A percentile compares a stretch with the other conserved stretches of the same genome.
Conservation (phyloP, 2,329 filamentous ascomycete species). For the Emmonsia crescens region DNA sequence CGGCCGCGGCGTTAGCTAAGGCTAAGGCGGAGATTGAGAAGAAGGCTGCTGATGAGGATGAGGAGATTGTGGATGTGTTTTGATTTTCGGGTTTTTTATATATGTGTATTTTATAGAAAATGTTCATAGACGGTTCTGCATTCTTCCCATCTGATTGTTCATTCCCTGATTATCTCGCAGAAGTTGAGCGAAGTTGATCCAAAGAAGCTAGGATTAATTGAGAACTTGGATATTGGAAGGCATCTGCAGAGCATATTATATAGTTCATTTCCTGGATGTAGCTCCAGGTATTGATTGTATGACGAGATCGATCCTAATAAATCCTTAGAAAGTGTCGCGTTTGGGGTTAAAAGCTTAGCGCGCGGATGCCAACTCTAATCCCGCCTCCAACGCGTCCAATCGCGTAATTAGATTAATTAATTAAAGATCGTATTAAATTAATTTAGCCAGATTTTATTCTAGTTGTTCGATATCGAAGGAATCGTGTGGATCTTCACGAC, state of each 20-base stretch:
- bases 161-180: neutral
- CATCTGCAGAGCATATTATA: neutral
- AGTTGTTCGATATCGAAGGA: too few relatives aligned
- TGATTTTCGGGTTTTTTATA: slow-evolving; percentile 14
- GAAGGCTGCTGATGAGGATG: slow-evolving; percentile 30
- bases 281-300: too few relatives aligned
- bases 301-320: too few relatives aligned
- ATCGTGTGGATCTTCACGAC: too few relatives aligned
- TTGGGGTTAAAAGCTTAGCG: neutral
- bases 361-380: neutral
- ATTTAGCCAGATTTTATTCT: too few relatives aligned
- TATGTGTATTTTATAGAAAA: neutral
- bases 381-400: neutral
- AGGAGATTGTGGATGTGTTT: slow-evolving; percentile 37
- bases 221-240: neutral
- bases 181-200: neutral
- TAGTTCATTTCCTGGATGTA: neutral
- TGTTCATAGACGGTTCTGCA: neutral
- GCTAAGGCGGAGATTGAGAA: slow-evolving; percentile 31
- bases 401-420: too few relatives aligned
- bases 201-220: neutral
- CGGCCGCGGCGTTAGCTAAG: slow-evolving; percentile 23
- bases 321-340: too few relatives aligned
- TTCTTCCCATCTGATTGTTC: neutral
- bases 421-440: too few relatives aligned